Percentiles rank a stretch among this genome's conserved stretches.
These are phyloP conservation scores for Megacollybia marginata DNA, from an alignment of 768 basidiomycete species.

Conservation along the genomic window DNA sequence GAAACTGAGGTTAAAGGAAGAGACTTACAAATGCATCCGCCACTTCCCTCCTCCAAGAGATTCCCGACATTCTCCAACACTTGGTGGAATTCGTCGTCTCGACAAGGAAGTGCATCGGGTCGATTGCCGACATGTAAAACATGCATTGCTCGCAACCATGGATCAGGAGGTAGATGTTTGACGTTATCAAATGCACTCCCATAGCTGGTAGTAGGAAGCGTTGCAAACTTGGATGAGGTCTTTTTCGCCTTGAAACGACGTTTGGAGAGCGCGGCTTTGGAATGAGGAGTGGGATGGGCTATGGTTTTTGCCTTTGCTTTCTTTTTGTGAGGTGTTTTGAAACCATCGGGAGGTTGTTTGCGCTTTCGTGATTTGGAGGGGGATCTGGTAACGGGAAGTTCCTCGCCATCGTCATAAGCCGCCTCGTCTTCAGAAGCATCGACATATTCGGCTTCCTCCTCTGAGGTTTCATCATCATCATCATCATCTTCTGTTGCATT, in stretches of 20 bases:
- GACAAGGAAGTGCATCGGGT: constrained; percentile 83
- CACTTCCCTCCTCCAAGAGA: constrained; percentile 85
- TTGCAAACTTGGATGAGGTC: constrained; percentile 4
- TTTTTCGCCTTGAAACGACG: constrained; percentile 20
- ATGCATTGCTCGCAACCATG: constrained; percentile 85
- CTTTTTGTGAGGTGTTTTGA: constrained; percentile 25
- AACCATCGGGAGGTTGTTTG: constrained; percentile 22
- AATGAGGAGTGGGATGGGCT: constrained; percentile 68
- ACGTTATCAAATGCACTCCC: constrained; percentile 22
- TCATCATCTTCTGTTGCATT: neutral
- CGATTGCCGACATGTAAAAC: constrained; percentile 89
- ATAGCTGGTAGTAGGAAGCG: neutral
- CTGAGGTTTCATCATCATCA: neutral
- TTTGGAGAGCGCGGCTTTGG: constrained; percentile 56
- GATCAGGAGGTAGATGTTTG: constrained; percentile 58
- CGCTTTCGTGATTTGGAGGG: constrained; percentile 31
- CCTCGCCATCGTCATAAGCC: neutral
- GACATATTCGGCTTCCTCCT: neutral
- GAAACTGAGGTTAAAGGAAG: neutral
- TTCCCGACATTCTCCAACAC: constrained; percentile 76
- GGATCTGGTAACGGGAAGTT: neutral
- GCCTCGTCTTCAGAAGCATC: neutral
- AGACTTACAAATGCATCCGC: constrained; percentile 88
- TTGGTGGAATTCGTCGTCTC: constrained; percentile 76
- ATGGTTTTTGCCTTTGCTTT: constrained; percentile 26